Percentiles rank a stretch among this genome's conserved stretches.
Conservation (phyloP, 306 rosid genomes). For the Luffa aegyptiaca region DNA sequence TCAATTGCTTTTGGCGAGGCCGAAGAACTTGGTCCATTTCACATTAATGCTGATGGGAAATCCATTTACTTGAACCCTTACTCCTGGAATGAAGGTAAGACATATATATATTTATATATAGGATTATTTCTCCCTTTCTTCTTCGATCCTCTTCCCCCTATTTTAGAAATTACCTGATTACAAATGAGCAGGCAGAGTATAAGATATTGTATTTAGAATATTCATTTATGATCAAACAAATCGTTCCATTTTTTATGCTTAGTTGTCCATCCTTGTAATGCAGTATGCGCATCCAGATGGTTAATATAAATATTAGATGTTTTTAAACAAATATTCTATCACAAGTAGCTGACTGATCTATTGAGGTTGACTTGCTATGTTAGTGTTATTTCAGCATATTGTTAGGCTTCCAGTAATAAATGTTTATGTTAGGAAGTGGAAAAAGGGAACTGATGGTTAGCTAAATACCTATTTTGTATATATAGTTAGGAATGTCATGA, state of each 20-base stretch:
- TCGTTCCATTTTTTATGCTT: not conserved
- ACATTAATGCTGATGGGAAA: slow-evolving; percentile 53
- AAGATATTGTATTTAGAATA: not conserved
- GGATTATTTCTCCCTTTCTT: not conserved
- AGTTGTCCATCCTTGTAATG: not conserved
- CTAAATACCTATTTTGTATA: not conserved
- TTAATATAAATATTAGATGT: not conserved
- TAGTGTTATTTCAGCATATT: not conserved
- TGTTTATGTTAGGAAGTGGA: not conserved
- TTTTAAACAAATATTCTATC: not conserved
- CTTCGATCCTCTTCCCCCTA: not conserved
- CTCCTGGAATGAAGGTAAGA: slow-evolving; percentile 80
- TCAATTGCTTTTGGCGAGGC: slow-evolving; percentile 81
- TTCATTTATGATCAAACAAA: not conserved
- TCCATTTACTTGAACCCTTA: slow-evolving; percentile 57
- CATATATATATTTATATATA: not conserved
- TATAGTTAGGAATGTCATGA: not conserved
- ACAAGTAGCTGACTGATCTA: not conserved
- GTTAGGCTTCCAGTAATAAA: not conserved
- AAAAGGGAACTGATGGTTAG: not conserved
- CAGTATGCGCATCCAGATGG: not conserved
- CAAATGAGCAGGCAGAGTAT: not conserved
- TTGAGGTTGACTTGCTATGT: not conserved
- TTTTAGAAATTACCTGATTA: not conserved
- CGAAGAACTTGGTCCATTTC: slow-evolving; percentile 89